Evolutionary conservation across 805 yeast genomes (phyloP), one percentile per base, ranked within the genome.

Genomic region (Ogataea paradorogensis): DNA sequence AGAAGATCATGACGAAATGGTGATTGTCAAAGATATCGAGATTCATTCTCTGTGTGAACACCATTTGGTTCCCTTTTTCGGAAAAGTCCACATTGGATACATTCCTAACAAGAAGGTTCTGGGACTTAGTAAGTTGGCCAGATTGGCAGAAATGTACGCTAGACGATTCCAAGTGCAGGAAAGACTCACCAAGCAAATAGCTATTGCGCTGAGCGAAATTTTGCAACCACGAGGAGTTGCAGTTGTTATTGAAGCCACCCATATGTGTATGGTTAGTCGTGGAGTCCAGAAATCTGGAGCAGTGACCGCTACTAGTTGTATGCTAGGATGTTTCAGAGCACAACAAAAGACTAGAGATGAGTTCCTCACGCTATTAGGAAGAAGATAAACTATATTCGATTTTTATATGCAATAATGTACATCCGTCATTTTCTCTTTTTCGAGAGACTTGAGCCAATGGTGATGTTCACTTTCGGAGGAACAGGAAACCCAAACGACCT

Each of bases 1-100:
- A 61, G 98, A 93, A 61, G 95, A 93, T 60, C 99, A 93, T 60
- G 98, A 93, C 62, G 99, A 93, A 60, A 93, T 93, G 98, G 98
- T 93, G 33, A 90, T 93, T 48, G 99, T 93, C 18, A 76, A 91
- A 58, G 97, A 93, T 63, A 93, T 93, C 42, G 96, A 88, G 53
- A 78, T 93, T 38, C 85, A 82, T 61, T 87, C 96, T 3, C 70
- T 93, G 38, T 93, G 99, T 65, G 99, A 93, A 66, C 99, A 93
- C 62, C 99, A 93, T 66, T 69, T 93, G 55, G 99, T 95, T 20
- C 99, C 99, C 15, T 93, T 93, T 61, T 86, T 80, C 55, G 99
- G 99, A 42, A 93, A 91, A 57, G 95, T 91, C 38, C 97, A 91
- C 58, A 93, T 93, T 50, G 99, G 95, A n/a, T 93, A 93, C 66